Conservation (phyloP, 148 eudicot genomes). For the Fagopyrum homotropicum region DNA sequence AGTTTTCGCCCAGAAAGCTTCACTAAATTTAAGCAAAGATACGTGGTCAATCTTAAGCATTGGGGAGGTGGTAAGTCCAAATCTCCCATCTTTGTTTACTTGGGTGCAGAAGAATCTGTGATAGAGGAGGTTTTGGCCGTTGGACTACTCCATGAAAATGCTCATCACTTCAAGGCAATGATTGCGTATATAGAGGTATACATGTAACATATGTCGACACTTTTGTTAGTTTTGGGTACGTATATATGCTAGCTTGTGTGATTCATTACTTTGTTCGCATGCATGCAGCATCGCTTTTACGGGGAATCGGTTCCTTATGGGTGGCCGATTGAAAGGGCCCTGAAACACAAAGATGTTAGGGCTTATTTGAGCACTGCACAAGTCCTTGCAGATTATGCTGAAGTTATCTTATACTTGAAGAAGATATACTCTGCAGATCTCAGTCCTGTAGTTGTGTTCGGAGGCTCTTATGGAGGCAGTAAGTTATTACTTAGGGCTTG, state of each 20-base stretch:
- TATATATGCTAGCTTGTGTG: too few species aligned
- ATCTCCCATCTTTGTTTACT: slow-evolving; percentile 74
- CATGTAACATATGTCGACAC: too few species aligned
- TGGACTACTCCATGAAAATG: slow-evolving; percentile 75
- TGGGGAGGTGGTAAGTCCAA: slow-evolving; percentile 46
- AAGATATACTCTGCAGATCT: slow-evolving; percentile 65
- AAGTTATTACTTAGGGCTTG: not conserved
- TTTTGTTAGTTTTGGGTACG: too few species aligned
- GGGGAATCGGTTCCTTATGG: slow-evolving; percentile 79
- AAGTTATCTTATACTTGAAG: slow-evolving; percentile 59
- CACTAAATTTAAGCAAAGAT: slow-evolving; percentile 48
- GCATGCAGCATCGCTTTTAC: slow-evolving; percentile 72
- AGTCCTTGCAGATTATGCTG: slow-evolving; percentile 80
- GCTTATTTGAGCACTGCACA: slow-evolving; percentile 64
- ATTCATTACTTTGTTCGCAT: too few species aligned
- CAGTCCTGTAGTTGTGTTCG: slow-evolving; percentile 67
- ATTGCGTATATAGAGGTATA: slow-evolving; percentile 41
- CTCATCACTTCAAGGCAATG: slow-evolving; percentile 66
- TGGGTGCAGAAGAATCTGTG: slow-evolving; percentile 80
- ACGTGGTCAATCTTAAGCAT: slow-evolving; percentile 45
- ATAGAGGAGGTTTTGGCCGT: slow-evolving; percentile 72
- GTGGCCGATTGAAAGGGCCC: not conserved
- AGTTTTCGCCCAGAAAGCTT: slow-evolving; percentile 37
- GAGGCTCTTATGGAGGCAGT: slow-evolving; percentile 8
- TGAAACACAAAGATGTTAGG: not conserved